Evolutionary conservation across 768 basidiomycete species (phyloP).

Genomic region (Lactarius quietus): DNA sequence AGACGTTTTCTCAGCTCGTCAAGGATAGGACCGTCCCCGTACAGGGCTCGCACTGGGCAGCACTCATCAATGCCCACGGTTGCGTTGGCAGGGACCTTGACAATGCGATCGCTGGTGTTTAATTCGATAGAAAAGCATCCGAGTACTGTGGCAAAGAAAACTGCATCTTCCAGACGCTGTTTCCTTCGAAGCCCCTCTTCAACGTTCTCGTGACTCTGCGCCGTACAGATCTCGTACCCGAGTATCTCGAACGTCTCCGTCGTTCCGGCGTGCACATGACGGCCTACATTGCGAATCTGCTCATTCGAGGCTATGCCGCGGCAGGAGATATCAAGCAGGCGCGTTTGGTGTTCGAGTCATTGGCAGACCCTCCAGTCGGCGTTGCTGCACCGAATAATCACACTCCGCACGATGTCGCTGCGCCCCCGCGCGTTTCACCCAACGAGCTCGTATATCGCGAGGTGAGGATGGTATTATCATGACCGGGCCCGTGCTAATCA

Average conservation of each 20-base stretch:
- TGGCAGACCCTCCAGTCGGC: conserved; percentile 77
- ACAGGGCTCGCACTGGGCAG: conserved; percentile 70
- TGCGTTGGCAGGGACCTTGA: conserved; percentile 73
- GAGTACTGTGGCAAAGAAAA: conserved; percentile 35
- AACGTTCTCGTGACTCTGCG: conserved; percentile 79
- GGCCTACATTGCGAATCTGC: conserved; percentile 88
- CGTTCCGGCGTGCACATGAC: conserved; percentile 76
- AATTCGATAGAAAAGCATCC: conserved; percentile 62
- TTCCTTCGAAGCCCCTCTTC: conserved; percentile 84
- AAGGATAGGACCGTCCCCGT: conserved; percentile 44
- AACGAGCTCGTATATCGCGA: conserved; percentile 78
- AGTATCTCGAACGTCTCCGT: conserved; percentile 61
- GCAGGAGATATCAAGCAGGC: conserved; percentile 68
- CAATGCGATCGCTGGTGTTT: conserved; percentile 72
- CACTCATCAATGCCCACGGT: conserved; percentile 87
- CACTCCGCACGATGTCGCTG: conserved; percentile 55
- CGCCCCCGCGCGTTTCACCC: conserved; percentile 35
- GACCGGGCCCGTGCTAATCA: conserved; percentile 1
- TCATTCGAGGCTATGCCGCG: conserved; percentile 70
- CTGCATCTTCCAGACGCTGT: conserved; percentile 68
- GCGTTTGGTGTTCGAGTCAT: conserved; percentile 70
- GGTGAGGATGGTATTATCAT: conserved; percentile 40
- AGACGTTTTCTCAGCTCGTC: conserved; percentile 59
- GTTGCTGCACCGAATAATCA: conserved; percentile 90
- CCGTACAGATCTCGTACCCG: conserved; percentile 70